These are phyloP conservation scores for Mycena galopus DNA, from an alignment of 768 basidiomycete species.

Conservation along the genomic window DNA sequence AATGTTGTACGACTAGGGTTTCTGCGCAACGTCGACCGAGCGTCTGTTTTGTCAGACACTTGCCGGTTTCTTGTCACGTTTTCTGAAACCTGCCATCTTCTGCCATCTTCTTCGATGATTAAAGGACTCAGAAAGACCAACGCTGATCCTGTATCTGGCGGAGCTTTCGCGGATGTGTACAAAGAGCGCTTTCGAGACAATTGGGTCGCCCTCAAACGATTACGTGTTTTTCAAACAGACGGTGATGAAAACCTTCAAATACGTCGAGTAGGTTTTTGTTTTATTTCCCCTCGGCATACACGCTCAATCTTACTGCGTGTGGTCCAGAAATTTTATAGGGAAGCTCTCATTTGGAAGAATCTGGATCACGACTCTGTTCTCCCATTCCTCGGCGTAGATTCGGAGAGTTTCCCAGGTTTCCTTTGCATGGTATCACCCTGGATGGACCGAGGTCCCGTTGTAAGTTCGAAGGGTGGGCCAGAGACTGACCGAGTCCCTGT, in stretches of 20 bases:
- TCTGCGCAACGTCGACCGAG: slow-evolving; percentile 19
- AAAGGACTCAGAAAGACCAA: background rate
- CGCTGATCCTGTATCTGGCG: background rate
- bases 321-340: slow-evolving; percentile 38
- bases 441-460: slow-evolving; percentile 38
- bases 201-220: slow-evolving; percentile 22
- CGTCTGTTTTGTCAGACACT: slow-evolving; percentile 4
- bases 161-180: slow-evolving; percentile 16
- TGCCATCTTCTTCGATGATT: slow-evolving; percentile 16
- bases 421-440: slow-evolving; percentile 42
- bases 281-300: background rate
- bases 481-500: background rate
- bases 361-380: slow-evolving; percentile 39
- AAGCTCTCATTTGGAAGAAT: slow-evolving; percentile 40
- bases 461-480: slow-evolving; percentile 14
- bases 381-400: slow-evolving; percentile 38
- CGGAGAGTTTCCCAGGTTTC: slow-evolving; percentile 29
- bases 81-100: slow-evolving; percentile 6
- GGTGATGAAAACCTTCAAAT: background rate
- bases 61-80: slow-evolving; percentile 16
- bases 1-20: background rate
- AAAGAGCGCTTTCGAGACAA: background rate
- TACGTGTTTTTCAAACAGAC: slow-evolving; percentile 17
- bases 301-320: background rate
- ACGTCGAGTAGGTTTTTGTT: slow-evolving; percentile 7